Percentiles rank a stretch among this genome's conserved stretches.
These are phyloP conservation scores for Talaromyces adpressus DNA, from an alignment of 495 filamentous ascomycete species.

Conservation along the genomic window DNA sequence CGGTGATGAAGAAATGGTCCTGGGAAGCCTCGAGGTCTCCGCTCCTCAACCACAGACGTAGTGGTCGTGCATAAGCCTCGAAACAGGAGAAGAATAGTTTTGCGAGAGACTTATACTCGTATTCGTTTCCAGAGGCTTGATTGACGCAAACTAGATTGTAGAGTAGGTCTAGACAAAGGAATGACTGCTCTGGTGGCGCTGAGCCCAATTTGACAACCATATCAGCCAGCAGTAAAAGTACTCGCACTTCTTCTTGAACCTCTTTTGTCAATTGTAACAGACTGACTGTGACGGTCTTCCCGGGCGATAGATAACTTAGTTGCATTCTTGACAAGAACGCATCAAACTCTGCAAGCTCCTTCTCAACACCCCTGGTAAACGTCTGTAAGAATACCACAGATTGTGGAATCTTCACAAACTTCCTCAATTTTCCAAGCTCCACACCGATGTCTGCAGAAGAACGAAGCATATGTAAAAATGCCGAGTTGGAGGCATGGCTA, in stretches of 20 bases:
- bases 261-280: constrained; percentile 58
- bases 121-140: constrained; percentile 60
- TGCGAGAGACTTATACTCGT: constrained; percentile 52
- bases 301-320: constrained; percentile 30
- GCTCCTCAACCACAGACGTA: constrained; percentile 78
- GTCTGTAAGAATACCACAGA: constrained; percentile 45
- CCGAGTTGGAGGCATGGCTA: constrained; percentile 28
- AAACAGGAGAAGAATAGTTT: constrained; percentile 77
- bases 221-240: constrained; percentile 48
- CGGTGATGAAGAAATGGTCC: constrained; percentile 66
- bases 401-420: constrained; percentile 33
- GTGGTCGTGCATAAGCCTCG: constrained; percentile 70
- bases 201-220: constrained; percentile 27
- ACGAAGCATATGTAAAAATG: constrained; percentile 33
- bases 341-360: constrained; percentile 37
- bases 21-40: constrained; percentile 60
- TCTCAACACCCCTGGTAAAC: constrained; percentile 42
- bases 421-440: constrained; percentile 39
- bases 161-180: constrained; percentile 65
- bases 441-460: constrained; percentile 37
- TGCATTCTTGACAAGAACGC: constrained; percentile 35
- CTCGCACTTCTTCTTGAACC: constrained; percentile 42
- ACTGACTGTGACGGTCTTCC: constrained; percentile 31
- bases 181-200: constrained; percentile 26
- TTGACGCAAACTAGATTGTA: constrained; percentile 59